Base-by-base conservation (phyloP, 1,139 yeast species). In the Protomyces macrosporus region DNA sequence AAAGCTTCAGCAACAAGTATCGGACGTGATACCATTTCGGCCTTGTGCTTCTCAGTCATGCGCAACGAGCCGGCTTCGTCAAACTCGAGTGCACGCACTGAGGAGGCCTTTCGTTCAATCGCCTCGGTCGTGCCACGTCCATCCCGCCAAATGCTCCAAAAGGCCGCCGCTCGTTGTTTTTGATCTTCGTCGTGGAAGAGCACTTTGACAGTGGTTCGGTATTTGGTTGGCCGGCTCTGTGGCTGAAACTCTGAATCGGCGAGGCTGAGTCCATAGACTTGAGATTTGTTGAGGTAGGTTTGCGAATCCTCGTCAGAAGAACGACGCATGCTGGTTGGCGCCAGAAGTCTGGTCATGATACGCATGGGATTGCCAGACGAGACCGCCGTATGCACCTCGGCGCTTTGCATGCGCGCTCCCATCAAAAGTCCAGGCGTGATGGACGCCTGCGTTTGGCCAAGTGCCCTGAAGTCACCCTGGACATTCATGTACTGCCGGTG, bases 141-240 rank as follows among this genome's bases (percentile, higher is more conserved):
- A n/a, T 53, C 56, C 23, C 45, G 45, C 56, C 56, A 53, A n/a
- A 37, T 30, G 35, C 45, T 30, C 56, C 56, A 53, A n/a, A 32
- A 34, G 32, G 35, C n/a, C 10, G 45, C 33, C 9, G 56, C 56
- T 2, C 45, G 56, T 10, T 53, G 32, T 12, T 35, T 32, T 23
- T 53, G 56, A 6, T 34, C 56, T 32, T 32, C 39, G 7, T 53
- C 56, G 12, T 53, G 34, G 14, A 53, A 53, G 5, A 35, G 34
- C 4, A 53, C 37, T 4, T 35, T 53, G 34, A 36, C 56, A 6
- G 34, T 32, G 33, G 45, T 37, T 10, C 56, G 56, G 16, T 53
- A 53, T n/a, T n/a, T 30, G 23, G 30, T n/a, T n/a, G 12, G 36
- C 7, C 56, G 56, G 14, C 45, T 45, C 35, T 33, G 37, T 1